These are phyloP conservation scores for Xerocomus spinulosus DNA, from an alignment of 768 basidiomycete species.

Conservation along the genomic window DNA sequence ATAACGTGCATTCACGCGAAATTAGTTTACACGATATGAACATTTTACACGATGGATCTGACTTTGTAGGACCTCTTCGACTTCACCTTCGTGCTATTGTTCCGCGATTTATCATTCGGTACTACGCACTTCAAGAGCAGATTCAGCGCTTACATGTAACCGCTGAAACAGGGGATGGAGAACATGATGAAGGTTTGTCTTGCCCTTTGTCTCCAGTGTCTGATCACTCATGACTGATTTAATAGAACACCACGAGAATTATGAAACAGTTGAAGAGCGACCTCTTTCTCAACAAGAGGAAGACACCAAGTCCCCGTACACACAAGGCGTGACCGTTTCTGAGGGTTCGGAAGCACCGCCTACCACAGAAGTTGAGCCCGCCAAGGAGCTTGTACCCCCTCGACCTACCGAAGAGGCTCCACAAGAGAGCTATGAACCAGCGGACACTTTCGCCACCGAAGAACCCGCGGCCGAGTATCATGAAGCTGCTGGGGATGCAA, in stretches of 20 bases:
- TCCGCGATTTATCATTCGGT: slow-evolving; percentile 66
- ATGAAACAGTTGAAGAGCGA: slow-evolving; percentile 9
- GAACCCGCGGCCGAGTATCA: slow-evolving; percentile 17
- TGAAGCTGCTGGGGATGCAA: slow-evolving; percentile 11
- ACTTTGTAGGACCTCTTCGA: slow-evolving; percentile 58
- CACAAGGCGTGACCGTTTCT: neutral
- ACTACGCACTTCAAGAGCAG: slow-evolving; percentile 58
- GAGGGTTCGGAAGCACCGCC: slow-evolving; percentile 1
- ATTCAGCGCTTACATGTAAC: slow-evolving; percentile 37
- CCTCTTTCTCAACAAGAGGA: slow-evolving; percentile 6
- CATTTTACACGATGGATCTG: slow-evolving; percentile 62
- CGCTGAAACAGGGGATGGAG: slow-evolving; percentile 13
- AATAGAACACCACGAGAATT: slow-evolving; percentile 15
- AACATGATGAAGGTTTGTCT: slow-evolving; percentile 20
- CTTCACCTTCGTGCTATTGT: slow-evolving; percentile 43
- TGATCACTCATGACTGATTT: neutral
- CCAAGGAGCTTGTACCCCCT: slow-evolving; percentile 1
- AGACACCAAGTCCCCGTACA: neutral
- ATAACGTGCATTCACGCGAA: slow-evolving; percentile 65
- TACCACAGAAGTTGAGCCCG: neutral
- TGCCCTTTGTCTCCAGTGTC: neutral
- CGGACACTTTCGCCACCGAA: slow-evolving; percentile 1
- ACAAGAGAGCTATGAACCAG: slow-evolving; percentile 9
- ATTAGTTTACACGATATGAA: slow-evolving; percentile 70
- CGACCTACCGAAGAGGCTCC: neutral